Conservation (phyloP, 2,329 filamentous ascomycete species). For the Beauveria sp. region DNA sequence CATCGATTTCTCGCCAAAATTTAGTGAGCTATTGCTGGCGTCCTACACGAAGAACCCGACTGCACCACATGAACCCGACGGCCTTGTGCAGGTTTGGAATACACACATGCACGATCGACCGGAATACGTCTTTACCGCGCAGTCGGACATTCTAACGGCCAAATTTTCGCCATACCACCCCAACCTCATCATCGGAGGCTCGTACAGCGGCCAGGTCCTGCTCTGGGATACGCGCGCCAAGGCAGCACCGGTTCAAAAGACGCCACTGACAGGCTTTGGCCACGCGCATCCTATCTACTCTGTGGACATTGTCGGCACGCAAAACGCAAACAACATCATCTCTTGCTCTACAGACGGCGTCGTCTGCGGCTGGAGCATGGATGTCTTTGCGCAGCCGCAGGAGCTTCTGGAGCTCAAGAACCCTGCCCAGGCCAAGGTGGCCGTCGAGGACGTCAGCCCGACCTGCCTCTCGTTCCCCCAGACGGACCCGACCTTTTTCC, state of each 20-base stretch:
- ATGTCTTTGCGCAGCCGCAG: constrained; percentile 95
- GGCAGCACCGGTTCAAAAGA: constrained; percentile 88
- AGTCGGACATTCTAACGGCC: constrained; percentile 89
- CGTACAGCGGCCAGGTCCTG: constrained; percentile 92
- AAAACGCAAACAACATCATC: constrained; percentile 98
- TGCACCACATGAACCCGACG: constrained; percentile 87
- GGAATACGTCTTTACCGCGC: constrained; percentile 94
- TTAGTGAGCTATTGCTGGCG: constrained; percentile 84
- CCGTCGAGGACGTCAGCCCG: constrained; percentile 85
- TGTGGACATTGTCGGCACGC: constrained; percentile 90
- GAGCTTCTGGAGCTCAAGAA: constrained; percentile 85
- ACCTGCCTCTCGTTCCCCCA: constrained; percentile 93
- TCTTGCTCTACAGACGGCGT: constrained; percentile 95
- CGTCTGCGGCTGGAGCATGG: constrained; percentile 94
- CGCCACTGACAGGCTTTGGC: constrained; percentile 85
- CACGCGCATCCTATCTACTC: constrained; percentile 97
- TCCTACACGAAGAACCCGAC: constrained; percentile 97
- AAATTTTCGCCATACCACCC: constrained; percentile 99
- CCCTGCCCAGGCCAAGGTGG: constrained; percentile 67
- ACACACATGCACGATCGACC: constrained; percentile 87
- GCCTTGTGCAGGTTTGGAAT: constrained; percentile 95
- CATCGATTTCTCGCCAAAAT: constrained; percentile 92
- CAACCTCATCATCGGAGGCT: constrained; percentile 90
- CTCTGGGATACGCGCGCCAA: constrained; percentile 94
- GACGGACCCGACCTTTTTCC: constrained; percentile 93